Evolutionary conservation across 2,329 filamentous ascomycete genomes (phyloP).

Genomic region (Claviceps cyperi): DNA sequence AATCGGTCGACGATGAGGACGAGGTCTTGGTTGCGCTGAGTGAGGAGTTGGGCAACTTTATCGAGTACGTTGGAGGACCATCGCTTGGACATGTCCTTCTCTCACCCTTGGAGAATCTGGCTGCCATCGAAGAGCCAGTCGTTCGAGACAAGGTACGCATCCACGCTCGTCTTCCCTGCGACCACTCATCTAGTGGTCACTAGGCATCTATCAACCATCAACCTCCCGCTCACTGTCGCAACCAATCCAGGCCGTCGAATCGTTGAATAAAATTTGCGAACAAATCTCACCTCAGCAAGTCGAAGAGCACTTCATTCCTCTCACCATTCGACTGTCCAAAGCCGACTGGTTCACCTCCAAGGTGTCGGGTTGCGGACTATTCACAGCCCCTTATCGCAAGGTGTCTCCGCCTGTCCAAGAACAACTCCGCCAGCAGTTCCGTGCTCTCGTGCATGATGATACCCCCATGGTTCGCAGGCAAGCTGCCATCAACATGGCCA

Average conservation of each 20-base stretch:
- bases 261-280: slow-evolving; percentile 96
- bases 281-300: slow-evolving; percentile 84
- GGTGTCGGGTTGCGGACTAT: slow-evolving; percentile 92
- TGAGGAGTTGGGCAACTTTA: slow-evolving; percentile 90
- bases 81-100: slow-evolving; percentile 92
- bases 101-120: slow-evolving; percentile 92
- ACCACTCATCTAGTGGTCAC: neutral
- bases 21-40: slow-evolving; percentile 94
- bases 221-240: slow-evolving; percentile 2
- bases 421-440: slow-evolving; percentile 81
- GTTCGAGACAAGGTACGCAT: slow-evolving; percentile 84
- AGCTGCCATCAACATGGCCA: slow-evolving; percentile 88
- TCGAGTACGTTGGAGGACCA: slow-evolving; percentile 92
- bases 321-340: slow-evolving; percentile 91
- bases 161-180: neutral
- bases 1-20: slow-evolving; percentile 97
- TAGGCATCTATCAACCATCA: too few relatives aligned
- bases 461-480: slow-evolving; percentile 98
- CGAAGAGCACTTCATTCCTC: slow-evolving; percentile 93
- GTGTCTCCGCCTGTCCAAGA: slow-evolving; percentile 80
- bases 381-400: slow-evolving; percentile 85
- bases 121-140: slow-evolving; percentile 94
- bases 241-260: slow-evolving; percentile 71
- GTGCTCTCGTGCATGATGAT: slow-evolving; percentile 88
- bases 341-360: slow-evolving; percentile 99